Conservation (phyloP, 139 green algal genomes). For the Edaphochlamys debaryana region DNA sequence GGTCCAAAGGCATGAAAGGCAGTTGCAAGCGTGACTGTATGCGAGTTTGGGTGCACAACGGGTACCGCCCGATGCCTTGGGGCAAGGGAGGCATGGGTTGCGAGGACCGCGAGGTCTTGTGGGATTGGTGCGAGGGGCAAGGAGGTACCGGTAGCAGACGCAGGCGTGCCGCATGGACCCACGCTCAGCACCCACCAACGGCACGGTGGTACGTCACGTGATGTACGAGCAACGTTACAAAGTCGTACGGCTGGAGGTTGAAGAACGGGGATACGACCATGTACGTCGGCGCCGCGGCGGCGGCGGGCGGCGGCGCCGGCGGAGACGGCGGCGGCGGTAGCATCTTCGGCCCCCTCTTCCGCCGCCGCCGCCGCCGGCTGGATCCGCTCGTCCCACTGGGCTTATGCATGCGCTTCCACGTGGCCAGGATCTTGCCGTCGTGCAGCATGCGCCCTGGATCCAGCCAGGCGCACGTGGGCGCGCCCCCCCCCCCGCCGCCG, state of each 20-base stretch:
- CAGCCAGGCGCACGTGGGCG: conserved; percentile 14
- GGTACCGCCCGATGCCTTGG: too few relatives aligned
- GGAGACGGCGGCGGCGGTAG: conserved; percentile 8
- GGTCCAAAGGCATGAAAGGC: too few relatives aligned
- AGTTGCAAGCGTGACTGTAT: too few relatives aligned
- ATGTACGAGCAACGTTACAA: neutral
- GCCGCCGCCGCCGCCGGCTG: neutral
- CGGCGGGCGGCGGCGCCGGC: neutral
- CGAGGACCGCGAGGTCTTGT: too few relatives aligned
- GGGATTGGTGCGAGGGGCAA: too few relatives aligned
- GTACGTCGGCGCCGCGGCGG: neutral
- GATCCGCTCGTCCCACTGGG: neutral
- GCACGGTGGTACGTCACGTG: conserved; percentile 29
- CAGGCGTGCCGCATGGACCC: too few relatives aligned
- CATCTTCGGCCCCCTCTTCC: too few relatives aligned
- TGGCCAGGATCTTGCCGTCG: neutral
- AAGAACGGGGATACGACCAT: conserved; percentile 33
- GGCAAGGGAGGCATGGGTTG: too few relatives aligned
- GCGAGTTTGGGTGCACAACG: too few relatives aligned
- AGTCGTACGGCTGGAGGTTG: conserved; percentile 3
- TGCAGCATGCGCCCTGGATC: neutral
- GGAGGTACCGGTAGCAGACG: too few relatives aligned
- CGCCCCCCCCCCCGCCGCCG: neutral
- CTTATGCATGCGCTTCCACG: neutral
- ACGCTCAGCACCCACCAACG: too few relatives aligned